Conservation (phyloP, 257 asterid genomes). For the Solanum chiquidenum region DNA sequence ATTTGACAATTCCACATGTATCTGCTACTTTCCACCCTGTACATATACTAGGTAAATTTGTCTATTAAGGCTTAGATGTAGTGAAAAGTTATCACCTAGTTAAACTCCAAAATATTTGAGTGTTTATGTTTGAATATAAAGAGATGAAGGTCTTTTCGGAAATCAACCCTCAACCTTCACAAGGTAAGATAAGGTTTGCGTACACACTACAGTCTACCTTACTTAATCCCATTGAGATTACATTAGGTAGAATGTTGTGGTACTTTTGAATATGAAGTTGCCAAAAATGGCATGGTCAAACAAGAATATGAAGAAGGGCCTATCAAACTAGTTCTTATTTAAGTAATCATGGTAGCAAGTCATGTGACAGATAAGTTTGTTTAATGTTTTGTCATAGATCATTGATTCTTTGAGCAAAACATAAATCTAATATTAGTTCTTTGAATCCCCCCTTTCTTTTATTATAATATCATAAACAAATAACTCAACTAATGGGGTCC, state of each 20-base stretch:
- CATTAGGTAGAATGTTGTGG: accelerated
- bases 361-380: background rate
- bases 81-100: background rate
- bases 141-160: background rate
- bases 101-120: background rate
- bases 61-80: background rate
- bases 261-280: background rate
- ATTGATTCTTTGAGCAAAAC: background rate
- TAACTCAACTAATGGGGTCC: background rate
- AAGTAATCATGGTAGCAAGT: background rate
- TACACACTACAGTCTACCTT: background rate
- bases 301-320: background rate
- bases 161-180: background rate
- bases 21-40: background rate
- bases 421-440: background rate
- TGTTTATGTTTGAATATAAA: background rate
- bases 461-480: background rate
- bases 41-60: background rate
- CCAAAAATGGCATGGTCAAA: background rate
- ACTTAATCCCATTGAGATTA: background rate
- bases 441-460: background rate
- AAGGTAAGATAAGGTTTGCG: background rate
- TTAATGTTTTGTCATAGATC: background rate
- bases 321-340: background rate
- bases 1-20: background rate